phyloP scores from a whole-genome alignment of 2,329 filamentous ascomycete species.

The Pestalotiopsis sp. region DNA sequence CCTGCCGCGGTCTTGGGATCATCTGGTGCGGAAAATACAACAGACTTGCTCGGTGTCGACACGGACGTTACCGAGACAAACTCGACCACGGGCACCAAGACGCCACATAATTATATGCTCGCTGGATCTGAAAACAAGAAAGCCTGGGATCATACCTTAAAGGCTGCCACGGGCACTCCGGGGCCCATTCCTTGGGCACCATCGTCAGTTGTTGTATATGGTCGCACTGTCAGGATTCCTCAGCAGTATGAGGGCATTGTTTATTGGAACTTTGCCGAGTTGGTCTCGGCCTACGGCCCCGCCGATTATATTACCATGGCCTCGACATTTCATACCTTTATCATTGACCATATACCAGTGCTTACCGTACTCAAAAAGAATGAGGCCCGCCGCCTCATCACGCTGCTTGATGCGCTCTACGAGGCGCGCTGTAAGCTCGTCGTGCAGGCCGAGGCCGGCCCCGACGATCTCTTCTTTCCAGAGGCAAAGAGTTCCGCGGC shows the following conservation, averaged over 20 bases:
- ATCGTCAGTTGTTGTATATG: conserved; percentile 56
- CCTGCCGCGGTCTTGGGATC: conserved; percentile 4
- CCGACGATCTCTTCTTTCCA: conserved; percentile 78
- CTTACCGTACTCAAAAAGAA: conserved; percentile 72
- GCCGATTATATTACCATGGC: conserved; percentile 83
- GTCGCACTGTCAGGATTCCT: conserved; percentile 61
- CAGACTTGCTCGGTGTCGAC: conserved; percentile 2
- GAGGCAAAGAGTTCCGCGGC: conserved; percentile 39
- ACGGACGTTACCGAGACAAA: conserved; percentile 6
- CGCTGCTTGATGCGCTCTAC: conserved; percentile 76
- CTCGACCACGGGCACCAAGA: conserved; percentile 12
- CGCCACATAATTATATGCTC: conserved; percentile 30
- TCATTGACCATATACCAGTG: conserved; percentile 69
- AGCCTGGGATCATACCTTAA: conserved; percentile 26
- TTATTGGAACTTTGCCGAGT: conserved; percentile 66
- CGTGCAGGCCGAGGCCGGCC: conserved; percentile 65
- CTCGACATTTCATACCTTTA: conserved; percentile 76
- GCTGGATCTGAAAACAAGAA: conserved; percentile 23
- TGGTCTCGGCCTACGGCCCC: conserved; percentile 70
- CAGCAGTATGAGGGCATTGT: conserved; percentile 57
- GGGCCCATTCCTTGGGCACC: conserved; percentile 39
- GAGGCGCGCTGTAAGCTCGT: conserved; percentile 78
- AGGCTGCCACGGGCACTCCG: conserved; percentile 6
- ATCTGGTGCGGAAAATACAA: not conserved
- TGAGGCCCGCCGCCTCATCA: conserved; percentile 79